These are phyloP conservation scores for Cytospora mali DNA, from an alignment of 2,329 filamentous ascomycete species.

Conservation along the genomic window DNA sequence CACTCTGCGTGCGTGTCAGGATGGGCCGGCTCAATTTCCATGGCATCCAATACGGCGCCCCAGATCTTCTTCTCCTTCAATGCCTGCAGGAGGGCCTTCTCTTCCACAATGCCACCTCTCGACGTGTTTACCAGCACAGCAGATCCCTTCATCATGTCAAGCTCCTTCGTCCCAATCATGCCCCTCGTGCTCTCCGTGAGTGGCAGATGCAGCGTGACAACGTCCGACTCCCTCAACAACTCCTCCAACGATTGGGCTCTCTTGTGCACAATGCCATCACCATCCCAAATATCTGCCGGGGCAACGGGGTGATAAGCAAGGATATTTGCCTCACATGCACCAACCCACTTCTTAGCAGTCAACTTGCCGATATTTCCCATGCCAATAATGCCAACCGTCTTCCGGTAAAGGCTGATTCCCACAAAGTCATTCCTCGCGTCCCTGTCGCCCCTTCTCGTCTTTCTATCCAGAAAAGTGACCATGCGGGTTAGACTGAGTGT, in stretches of 20 bases:
- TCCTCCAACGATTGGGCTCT: conserved; percentile 36
- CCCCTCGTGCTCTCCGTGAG: conserved; percentile 35
- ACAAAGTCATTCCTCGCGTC: conserved; percentile 33
- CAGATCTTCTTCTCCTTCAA: conserved; percentile 34
- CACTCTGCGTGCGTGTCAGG: conserved; percentile 33
- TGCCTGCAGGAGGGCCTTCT: conserved; percentile 34
- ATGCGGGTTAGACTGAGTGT: conserved; percentile 37
- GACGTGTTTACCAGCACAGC: conserved; percentile 39
- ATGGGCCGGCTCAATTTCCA: conserved; percentile 37
- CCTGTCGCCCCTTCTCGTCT: conserved; percentile 31
- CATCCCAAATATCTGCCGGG: conserved; percentile 28
- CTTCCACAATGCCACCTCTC: conserved; percentile 39
- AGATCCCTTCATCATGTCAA: conserved; percentile 35
- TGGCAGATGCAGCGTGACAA: conserved; percentile 40
- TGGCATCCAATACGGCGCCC: conserved; percentile 38
- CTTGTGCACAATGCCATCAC: conserved; percentile 30
- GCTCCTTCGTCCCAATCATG: conserved; percentile 36
- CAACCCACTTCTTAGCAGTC: conserved; percentile 40
- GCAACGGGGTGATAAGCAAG: conserved; percentile 41
- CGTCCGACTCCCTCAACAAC: conserved; percentile 37
- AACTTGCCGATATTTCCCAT: conserved; percentile 42
- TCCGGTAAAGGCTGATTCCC: conserved; percentile 36
- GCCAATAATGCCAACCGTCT: conserved; percentile 42
- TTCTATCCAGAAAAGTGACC: conserved; percentile 35
- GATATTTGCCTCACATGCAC: conserved; percentile 36